Evolutionary conservation across 768 basidiomycete species (phyloP).

Genomic region (Rhodocollybia butyracea): DNA sequence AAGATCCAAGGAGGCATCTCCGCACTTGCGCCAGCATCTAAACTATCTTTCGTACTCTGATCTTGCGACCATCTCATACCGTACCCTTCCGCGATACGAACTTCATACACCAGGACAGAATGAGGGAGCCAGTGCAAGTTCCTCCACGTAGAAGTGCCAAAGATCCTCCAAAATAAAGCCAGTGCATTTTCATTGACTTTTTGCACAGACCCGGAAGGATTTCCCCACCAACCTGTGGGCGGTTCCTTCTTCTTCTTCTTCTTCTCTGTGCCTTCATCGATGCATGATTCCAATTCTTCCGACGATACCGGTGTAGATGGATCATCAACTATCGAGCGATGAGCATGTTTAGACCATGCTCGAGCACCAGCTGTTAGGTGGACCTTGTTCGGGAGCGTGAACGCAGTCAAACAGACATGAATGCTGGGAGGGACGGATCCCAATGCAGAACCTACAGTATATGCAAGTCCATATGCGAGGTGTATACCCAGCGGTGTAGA

Average conservation of each 20-base stretch:
- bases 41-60: conserved; percentile 53
- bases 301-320: conserved; percentile 13
- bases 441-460: conserved; percentile 58
- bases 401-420: conserved; percentile 51
- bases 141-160: conserved; percentile 52
- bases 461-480: conserved; percentile 50
- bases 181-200: conserved; percentile 52
- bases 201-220: conserved; percentile 48
- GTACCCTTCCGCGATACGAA: conserved; percentile 64
- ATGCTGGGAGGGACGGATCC: conserved; percentile 45
- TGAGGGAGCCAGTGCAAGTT: conserved; percentile 70
- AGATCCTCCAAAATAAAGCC: conserved; percentile 49
- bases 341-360: conserved; percentile 67
- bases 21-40: neutral
- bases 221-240: conserved; percentile 58
- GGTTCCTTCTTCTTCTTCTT: conserved; percentile 1
- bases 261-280: neutral
- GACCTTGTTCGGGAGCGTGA: conserved; percentile 43
- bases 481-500: conserved; percentile 37
- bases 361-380: conserved; percentile 56
- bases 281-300: neutral
- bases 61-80: conserved; percentile 67
- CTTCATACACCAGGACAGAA: conserved; percentile 58
- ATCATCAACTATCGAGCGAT: conserved; percentile 35
- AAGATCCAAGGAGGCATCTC: conserved; percentile 43